Evolutionary conservation across 805 yeast genomes (phyloP).

Genomic region (Spathaspora arborariae): DNA sequence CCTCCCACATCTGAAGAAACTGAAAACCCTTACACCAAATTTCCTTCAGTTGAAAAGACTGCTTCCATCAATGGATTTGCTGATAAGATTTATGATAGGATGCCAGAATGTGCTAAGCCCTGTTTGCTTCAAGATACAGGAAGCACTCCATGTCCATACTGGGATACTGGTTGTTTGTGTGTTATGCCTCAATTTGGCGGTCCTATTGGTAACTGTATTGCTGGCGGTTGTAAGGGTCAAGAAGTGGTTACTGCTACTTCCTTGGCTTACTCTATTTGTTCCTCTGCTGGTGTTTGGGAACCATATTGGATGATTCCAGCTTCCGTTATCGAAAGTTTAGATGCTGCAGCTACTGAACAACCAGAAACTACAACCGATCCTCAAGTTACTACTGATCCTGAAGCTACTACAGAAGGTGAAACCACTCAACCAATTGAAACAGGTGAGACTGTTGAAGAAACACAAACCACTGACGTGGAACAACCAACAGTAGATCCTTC

Average conservation of each 20-base stretch:
- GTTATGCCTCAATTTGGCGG: slow-evolving; percentile 35
- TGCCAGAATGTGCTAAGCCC: slow-evolving; percentile 34
- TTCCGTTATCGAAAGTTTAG: slow-evolving; percentile 18
- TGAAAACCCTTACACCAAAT: slow-evolving; percentile 23
- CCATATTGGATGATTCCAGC: slow-evolving; percentile 31
- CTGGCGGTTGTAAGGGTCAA: slow-evolving; percentile 30
- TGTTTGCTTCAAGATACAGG: slow-evolving; percentile 32
- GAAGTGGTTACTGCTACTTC: slow-evolving; percentile 27
- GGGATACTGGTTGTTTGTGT: slow-evolving; percentile 46
- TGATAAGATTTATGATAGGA: slow-evolving; percentile 29
- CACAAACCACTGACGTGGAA: not conserved
- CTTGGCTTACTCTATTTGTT: slow-evolving; percentile 31
- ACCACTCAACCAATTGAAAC: not conserved
- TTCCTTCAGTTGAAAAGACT: slow-evolving; percentile 34
- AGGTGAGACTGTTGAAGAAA: not conserved
- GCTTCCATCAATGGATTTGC: slow-evolving; percentile 43
- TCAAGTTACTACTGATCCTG: not conserved
- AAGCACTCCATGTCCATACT: slow-evolving; percentile 36
- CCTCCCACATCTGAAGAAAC: not conserved
- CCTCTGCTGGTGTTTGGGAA: slow-evolving; percentile 28
- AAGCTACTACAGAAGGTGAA: not conserved
- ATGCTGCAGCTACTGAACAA: slow-evolving; percentile 21
- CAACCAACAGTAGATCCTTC: not conserved
- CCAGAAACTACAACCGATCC: slow-evolving; percentile 12
- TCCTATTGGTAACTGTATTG: slow-evolving; percentile 36